Conservation (phyloP, 331 rosid genomes). For the Erythrophleum ivorense region DNA sequence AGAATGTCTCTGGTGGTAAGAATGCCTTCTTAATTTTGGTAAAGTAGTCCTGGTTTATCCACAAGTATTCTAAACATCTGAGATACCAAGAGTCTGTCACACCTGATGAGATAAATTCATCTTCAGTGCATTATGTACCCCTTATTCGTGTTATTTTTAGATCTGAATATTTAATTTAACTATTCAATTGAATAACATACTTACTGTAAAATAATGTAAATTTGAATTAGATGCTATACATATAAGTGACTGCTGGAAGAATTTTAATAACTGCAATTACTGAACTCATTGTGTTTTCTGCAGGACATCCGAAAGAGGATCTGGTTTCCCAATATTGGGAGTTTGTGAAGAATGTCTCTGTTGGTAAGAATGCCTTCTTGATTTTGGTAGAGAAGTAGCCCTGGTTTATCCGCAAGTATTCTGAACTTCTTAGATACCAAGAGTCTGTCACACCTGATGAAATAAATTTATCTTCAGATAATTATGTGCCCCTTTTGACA, state of each 20-base stretch:
- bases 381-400: not conserved
- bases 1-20: no score
- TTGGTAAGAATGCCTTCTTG: conserved; percentile 47
- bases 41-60: not conserved
- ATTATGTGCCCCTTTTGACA: no score
- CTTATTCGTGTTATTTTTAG: not conserved
- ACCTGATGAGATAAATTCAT: not conserved
- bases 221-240: conserved; percentile 29
- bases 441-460: not conserved
- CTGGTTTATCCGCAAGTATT: conserved; percentile 1
- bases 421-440: conserved; percentile 14
- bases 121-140: not conserved
- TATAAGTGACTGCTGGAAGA: conserved; percentile 14
- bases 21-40: no score
- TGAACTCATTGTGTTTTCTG: conserved; percentile 36
- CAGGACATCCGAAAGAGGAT: conserved; percentile 61
- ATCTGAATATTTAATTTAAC: not conserved
- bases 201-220: not conserved
- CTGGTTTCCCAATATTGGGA: conserved; percentile 59
- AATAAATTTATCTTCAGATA: no score
- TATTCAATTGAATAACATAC: not conserved
- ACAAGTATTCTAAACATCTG: conserved; percentile 9
- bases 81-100: not conserved
- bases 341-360: conserved; percentile 66
- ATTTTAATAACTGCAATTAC: conserved; percentile 29